phyloP scores from a whole-genome alignment of 495 filamentous ascomycete genomes.

The Neurospora terricola region DNA sequence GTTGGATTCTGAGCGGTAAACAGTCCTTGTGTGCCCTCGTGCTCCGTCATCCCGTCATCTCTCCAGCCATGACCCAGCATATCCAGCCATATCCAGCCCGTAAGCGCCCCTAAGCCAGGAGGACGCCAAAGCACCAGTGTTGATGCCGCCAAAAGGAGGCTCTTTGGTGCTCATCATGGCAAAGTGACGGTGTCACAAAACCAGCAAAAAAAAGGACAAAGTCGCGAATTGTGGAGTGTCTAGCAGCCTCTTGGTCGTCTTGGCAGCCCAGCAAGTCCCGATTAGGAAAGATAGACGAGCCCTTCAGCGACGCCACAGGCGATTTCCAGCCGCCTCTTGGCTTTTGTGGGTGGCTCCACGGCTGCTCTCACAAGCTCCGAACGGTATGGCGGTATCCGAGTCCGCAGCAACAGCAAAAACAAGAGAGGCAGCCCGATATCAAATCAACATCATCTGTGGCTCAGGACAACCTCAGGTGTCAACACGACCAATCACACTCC shows the following conservation, averaged over 20 bases:
- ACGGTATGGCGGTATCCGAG: neutral
- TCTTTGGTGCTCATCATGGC: neutral
- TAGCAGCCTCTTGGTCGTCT: constrained; percentile 1
- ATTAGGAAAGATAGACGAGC: constrained; percentile 21
- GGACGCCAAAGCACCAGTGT: neutral
- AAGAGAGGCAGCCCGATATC: neutral
- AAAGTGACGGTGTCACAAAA: neutral
- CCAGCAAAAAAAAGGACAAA: neutral
- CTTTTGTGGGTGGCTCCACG: neutral
- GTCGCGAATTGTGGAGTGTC: neutral
- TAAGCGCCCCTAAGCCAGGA: neutral
- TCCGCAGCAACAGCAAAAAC: neutral
- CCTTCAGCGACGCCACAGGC: constrained; percentile 23
- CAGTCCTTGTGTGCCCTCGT: neutral
- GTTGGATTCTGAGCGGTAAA: neutral
- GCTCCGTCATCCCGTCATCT: neutral
- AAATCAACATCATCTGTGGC: neutral
- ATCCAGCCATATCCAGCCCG: neutral
- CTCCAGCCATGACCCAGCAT: neutral
- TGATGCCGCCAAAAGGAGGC: neutral
- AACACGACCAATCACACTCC: neutral
- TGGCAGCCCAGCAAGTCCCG: constrained; percentile 6
- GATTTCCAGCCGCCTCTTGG: constrained; percentile 1
- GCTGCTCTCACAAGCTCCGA: neutral
- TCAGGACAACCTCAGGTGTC: neutral